A percentile compares a stretch with the other conserved stretches of the same genome.
Conservation (phyloP, 352 stramenopile genomes). For the Thalassiosira mediterranea region DNA sequence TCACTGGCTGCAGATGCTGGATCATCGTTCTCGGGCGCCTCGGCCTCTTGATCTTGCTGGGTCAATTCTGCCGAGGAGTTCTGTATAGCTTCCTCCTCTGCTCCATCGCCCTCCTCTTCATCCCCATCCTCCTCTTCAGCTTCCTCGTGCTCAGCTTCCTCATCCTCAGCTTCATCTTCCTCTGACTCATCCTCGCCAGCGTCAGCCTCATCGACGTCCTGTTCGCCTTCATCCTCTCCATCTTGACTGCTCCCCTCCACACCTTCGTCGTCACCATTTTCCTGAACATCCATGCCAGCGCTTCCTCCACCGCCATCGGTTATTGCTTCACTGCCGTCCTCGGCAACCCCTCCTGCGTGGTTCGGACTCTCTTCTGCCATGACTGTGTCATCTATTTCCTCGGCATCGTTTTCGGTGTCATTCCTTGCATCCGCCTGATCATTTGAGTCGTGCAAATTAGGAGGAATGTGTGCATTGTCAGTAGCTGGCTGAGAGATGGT, state of each 20-base stretch:
- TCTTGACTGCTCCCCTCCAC: background rate
- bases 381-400: background rate
- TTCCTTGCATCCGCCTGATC: background rate
- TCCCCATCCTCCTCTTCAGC: background rate
- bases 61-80: background rate
- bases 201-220: background rate
- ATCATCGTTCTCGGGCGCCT: constrained; percentile 11
- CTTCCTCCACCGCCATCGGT: background rate
- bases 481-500: constrained; percentile 50
- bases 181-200: background rate
- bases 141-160: background rate
- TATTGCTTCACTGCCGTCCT: background rate
- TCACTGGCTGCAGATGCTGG: background rate
- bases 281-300: background rate
- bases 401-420: background rate
- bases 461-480: constrained; percentile 23
- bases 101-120: background rate
- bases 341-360: background rate
- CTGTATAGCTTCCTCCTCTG: background rate
- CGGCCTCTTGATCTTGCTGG: constrained; percentile 33
- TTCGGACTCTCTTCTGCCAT: constrained; percentile 4
- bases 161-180: constrained; percentile 6
- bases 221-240: constrained; percentile 4
- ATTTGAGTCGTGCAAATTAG: constrained; percentile 15
- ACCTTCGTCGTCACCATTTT: constrained; percentile 6